Evolutionary conservation across 768 basidiomycete species (phyloP).

Genomic region (Inosperma sp.): DNA sequence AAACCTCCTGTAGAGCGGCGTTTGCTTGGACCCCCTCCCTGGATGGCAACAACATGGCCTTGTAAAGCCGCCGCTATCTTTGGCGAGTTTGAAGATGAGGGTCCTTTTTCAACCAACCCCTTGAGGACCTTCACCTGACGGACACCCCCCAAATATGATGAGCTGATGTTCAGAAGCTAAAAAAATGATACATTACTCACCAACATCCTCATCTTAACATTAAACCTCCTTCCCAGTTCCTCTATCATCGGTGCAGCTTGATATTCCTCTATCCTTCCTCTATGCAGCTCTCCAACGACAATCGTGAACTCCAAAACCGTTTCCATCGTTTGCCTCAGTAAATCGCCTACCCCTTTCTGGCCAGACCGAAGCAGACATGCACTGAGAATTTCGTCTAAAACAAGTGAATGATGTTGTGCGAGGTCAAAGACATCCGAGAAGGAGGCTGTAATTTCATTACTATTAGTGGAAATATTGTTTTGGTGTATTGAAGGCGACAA

Average conservation of each 20-base stretch:
- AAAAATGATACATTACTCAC: constrained; percentile 37
- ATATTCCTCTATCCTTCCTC: constrained; percentile 55
- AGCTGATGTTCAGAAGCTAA: background rate
- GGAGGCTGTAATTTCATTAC: too few species aligned
- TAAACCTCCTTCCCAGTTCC: constrained; percentile 50
- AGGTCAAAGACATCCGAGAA: constrained; percentile 76
- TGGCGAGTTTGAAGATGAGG: constrained; percentile 26
- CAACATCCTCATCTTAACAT: constrained; percentile 49
- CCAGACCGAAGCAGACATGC: constrained; percentile 69
- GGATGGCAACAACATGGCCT: too few species aligned
- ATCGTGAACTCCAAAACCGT: constrained; percentile 63
- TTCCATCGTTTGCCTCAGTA: constrained; percentile 59
- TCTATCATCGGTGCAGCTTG: constrained; percentile 55
- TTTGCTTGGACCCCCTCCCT: constrained; percentile 21
- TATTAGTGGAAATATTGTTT: background rate
- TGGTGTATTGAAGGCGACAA: background rate
- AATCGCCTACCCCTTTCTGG: constrained; percentile 61
- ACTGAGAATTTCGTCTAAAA: constrained; percentile 71
- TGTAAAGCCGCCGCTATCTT: too few species aligned
- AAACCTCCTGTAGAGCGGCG: constrained; percentile 45
- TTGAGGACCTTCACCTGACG: constrained; percentile 58
- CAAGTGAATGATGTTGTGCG: constrained; percentile 56
- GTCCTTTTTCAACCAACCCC: constrained; percentile 49
- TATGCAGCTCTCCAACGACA: constrained; percentile 55
- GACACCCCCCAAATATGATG: constrained; percentile 11